A percentile compares a stretch with the other conserved stretches of the same genome.
These are phyloP conservation scores for Batrachochytrium dendrobatidis DNA, from an alignment of 371 early-diverging fungal genomes.

Conservation along the genomic window DNA sequence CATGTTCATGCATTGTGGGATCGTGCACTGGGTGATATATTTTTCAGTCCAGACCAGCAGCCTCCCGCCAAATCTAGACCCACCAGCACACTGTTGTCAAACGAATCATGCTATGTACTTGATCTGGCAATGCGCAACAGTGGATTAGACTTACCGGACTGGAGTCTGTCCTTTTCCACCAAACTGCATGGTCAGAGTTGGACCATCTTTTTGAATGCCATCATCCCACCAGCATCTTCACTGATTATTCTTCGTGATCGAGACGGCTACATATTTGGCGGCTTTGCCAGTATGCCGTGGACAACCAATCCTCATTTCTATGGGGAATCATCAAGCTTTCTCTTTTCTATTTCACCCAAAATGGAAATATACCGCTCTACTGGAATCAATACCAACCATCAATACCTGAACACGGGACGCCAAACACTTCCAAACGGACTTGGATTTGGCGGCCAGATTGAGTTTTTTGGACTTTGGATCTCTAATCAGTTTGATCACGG, in stretches of 20 bases:
- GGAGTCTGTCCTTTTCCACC: slow-evolving; percentile 49
- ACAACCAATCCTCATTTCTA: slow-evolving; percentile 59
- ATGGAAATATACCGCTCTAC: slow-evolving; percentile 41
- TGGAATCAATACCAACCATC: slow-evolving; percentile 66
- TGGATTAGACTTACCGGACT: slow-evolving; percentile 3
- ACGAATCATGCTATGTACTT: not conserved
- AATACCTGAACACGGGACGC: slow-evolving; percentile 74
- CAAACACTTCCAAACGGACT: slow-evolving; percentile 77
- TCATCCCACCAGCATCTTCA: slow-evolving; percentile 30
- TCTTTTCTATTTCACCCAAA: slow-evolving; percentile 48
- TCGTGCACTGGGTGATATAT: not conserved
- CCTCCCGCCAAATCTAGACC: not conserved
- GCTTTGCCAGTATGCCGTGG: slow-evolving; percentile 57
- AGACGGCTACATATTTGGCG: slow-evolving; percentile 50
- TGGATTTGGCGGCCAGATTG: slow-evolving; percentile 37
- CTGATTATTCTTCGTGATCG: slow-evolving; percentile 42
- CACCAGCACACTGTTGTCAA: not conserved
- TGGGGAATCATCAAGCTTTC: slow-evolving; percentile 55
- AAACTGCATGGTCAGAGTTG: slow-evolving; percentile 52
- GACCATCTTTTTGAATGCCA: slow-evolving; percentile 50
- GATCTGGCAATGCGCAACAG: not conserved
- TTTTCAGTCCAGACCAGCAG: not conserved
- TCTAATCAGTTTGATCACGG: slow-evolving; percentile 59
- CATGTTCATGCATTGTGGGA: not conserved
- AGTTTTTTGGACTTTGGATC: slow-evolving; percentile 78